A percentile compares a stretch with the other conserved stretches of the same genome.
phyloP scores from a whole-genome alignment of 2,329 filamentous ascomycete genomes.

The Penicillium sp. region DNA sequence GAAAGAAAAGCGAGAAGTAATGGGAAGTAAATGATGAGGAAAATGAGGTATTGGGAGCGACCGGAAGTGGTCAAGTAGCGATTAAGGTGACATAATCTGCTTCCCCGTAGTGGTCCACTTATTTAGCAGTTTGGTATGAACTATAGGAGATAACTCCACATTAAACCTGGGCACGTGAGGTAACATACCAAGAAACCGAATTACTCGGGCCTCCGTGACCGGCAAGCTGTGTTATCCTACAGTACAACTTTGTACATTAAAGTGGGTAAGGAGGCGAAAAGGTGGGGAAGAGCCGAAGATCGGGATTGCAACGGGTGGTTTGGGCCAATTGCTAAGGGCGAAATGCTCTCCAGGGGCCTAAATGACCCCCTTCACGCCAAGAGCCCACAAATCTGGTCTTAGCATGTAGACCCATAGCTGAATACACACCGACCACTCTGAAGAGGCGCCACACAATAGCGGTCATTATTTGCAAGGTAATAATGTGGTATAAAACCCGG shows the following conservation, averaged over 20 bases:
- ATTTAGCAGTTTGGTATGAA: background rate
- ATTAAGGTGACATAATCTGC: slow-evolving; percentile 24
- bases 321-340: background rate
- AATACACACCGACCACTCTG: background rate
- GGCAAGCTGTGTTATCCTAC: background rate
- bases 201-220: background rate
- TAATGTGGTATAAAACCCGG: background rate
- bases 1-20: background rate
- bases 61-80: slow-evolving; percentile 20
- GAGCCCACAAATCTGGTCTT: background rate
- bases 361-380: background rate
- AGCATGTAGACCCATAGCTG: background rate
- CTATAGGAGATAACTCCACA: background rate
- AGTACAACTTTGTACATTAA: background rate
- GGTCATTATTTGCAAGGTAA: background rate
- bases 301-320: background rate
- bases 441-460: background rate
- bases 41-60: slow-evolving; percentile 7
- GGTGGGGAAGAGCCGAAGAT: background rate
- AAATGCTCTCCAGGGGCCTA: background rate
- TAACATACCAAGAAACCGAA: background rate
- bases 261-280: background rate
- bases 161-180: background rate
- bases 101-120: background rate
- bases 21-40: background rate